Evolutionary conservation across 1,139 yeast species (phyloP).

Genomic region (Nakaseomyces nivariensis): DNA sequence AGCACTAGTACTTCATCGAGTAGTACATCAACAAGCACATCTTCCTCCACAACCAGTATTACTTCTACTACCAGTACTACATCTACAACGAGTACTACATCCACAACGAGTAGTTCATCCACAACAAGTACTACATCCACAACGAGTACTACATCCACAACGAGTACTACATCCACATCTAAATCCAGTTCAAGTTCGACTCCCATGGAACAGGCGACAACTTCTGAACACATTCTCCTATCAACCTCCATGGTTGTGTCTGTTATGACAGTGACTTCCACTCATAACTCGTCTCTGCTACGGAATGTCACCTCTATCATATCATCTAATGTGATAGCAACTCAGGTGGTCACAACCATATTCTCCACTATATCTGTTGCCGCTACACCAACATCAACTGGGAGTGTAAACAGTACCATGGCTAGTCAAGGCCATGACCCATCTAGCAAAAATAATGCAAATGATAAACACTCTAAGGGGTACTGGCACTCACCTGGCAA

Average conservation of each 20-base stretch:
- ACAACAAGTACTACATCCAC: background rate
- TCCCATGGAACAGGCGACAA: conserved; percentile 7
- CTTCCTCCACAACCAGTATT: background rate
- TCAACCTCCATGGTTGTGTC: conserved; percentile 24
- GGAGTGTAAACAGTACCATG: conserved; percentile 3
- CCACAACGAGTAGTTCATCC: conserved; percentile 4
- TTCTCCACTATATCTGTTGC: conserved; percentile 12
- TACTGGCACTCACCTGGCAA: conserved; percentile 33
- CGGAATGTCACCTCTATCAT: conserved; percentile 10
- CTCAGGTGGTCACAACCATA: conserved; percentile 11
- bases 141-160: conserved; percentile 3
- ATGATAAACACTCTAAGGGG: conserved; percentile 8
- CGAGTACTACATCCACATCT: conserved; percentile 4
- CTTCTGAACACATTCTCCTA: conserved; percentile 8
- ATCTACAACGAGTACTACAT: conserved; percentile 1
- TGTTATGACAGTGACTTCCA: conserved; percentile 25
- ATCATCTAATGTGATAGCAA: conserved; percentile 23
- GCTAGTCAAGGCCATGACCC: background rate
- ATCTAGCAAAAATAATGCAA: conserved; percentile 3
- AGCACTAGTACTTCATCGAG: background rate
- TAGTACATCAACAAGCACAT: background rate
- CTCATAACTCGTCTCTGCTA: conserved; percentile 6
- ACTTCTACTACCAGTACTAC: background rate
- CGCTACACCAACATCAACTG: conserved; percentile 4
- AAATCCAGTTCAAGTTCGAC: background rate